Conservation (phyloP, 495 filamentous ascomycete species). For the Parathielavia appendiculata region DNA sequence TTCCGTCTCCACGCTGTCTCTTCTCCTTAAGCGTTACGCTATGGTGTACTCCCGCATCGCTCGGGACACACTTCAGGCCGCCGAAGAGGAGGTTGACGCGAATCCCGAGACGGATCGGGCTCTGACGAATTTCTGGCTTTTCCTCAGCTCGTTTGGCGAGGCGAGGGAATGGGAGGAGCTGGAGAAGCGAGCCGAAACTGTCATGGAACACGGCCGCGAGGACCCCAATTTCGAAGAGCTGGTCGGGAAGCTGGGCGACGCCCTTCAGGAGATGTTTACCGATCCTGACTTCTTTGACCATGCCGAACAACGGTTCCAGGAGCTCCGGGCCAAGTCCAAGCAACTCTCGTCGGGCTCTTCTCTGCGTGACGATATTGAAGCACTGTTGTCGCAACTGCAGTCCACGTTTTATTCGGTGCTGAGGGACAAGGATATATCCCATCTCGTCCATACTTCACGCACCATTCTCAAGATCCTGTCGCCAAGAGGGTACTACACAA, state of each 20-base stretch:
- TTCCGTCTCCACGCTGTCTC: conserved; percentile 70
- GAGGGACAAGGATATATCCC: conserved; percentile 64
- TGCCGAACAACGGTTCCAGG: conserved; percentile 61
- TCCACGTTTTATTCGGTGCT: conserved; percentile 61
- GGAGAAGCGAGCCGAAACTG: conserved; percentile 57
- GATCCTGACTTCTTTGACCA: conserved; percentile 79
- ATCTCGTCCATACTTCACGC: conserved; percentile 56
- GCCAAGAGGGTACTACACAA: conserved; percentile 48
- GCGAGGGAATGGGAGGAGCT: conserved; percentile 67
- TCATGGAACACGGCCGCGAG: conserved; percentile 66
- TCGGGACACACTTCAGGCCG: conserved; percentile 55
- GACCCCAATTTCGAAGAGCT: conserved; percentile 82
- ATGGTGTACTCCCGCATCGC: conserved; percentile 67
- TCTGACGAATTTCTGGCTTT: conserved; percentile 66
- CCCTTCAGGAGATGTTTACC: conserved; percentile 75
- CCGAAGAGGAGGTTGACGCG: conserved; percentile 62
- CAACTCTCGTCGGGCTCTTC: conserved; percentile 57
- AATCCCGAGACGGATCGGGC: conserved; percentile 75
- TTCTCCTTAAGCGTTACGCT: conserved; percentile 74
- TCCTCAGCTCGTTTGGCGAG: conserved; percentile 76
- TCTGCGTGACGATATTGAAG: conserved; percentile 68
- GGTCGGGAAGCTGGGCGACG: conserved; percentile 63
- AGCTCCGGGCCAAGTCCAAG: conserved; percentile 63
- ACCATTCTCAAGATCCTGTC: conserved; percentile 64
- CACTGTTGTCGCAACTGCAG: conserved; percentile 62